Percentiles rank a stretch among this genome's conserved stretches.
Evolutionary conservation across 441 rosid genomes (phyloP).

Genomic region (Syzygium malaccense): DNA sequence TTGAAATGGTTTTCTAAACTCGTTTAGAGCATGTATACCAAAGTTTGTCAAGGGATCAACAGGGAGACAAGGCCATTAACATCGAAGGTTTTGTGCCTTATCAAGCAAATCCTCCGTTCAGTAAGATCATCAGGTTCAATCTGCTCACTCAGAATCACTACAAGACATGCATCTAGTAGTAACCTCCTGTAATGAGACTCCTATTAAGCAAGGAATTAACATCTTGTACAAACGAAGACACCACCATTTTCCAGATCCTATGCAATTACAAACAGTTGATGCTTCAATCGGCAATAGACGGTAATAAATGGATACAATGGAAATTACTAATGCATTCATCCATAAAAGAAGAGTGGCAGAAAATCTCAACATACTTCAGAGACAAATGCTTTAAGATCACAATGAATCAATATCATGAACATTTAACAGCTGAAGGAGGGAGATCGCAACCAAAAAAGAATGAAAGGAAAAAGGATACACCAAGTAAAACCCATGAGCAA

Average conservation of each 20-base stretch:
- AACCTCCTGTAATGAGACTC: not conserved
- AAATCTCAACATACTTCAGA: not conserved
- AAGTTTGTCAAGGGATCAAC: not conserved
- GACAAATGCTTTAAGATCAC: not conserved
- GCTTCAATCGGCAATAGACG: not conserved
- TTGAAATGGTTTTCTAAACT: not conserved
- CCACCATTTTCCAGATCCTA: rapidly evolving
- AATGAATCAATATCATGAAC: not conserved
- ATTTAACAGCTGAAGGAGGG: not conserved
- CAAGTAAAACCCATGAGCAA: conserved; percentile 81
- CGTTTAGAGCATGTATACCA: not conserved
- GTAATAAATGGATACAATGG: not conserved
- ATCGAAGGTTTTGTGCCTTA: not conserved
- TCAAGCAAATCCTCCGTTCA: not conserved
- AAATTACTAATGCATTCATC: not conserved
- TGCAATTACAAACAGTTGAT: not conserved
- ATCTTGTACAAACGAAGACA: not conserved
- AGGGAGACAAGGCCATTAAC: not conserved
- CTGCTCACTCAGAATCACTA: not conserved
- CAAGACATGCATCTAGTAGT: not conserved
- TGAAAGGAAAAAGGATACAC: conserved; percentile 65
- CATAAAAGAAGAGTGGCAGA: not conserved
- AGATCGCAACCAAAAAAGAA: not conserved
- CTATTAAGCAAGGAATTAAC: not conserved
- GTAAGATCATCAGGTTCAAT: not conserved